phyloP scores from a whole-genome alignment of 2,329 filamentous ascomycete species.

The Ophiostoma himal-ulmi region DNA sequence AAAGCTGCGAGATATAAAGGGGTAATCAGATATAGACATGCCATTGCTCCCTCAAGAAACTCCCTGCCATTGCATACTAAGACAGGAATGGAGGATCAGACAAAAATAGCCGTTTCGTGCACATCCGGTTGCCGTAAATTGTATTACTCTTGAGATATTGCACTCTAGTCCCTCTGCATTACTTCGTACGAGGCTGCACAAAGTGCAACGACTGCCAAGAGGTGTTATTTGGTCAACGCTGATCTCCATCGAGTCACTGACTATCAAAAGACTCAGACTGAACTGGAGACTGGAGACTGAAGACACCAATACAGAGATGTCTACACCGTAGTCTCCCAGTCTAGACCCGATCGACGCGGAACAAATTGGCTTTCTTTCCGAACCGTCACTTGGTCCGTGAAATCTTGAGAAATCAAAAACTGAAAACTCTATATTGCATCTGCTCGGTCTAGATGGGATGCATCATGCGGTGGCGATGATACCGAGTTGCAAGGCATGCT shows the following conservation, averaged over 20 bases:
- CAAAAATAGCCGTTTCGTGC: background rate
- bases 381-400: no score
- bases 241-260: background rate
- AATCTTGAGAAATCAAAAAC: no score
- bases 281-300: no score
- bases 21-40: background rate
- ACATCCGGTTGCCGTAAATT: background rate
- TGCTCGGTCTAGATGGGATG: background rate
- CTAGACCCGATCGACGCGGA: slow-evolving; percentile 6
- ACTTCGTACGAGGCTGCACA: background rate
- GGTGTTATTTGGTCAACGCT: background rate
- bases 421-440: background rate
- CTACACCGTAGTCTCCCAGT: background rate
- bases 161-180: no score
- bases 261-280: no score
- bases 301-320: background rate
- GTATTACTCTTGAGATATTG: no score
- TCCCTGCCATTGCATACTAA: background rate
- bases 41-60: background rate
- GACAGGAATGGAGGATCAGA: background rate
- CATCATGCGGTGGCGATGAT: background rate
- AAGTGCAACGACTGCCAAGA: slow-evolving; percentile 3
- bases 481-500: background rate
- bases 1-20: background rate
- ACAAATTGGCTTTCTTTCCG: background rate